Conservation (phyloP, 2,329 filamentous ascomycete species). For the Simplicillium sp. region DNA sequence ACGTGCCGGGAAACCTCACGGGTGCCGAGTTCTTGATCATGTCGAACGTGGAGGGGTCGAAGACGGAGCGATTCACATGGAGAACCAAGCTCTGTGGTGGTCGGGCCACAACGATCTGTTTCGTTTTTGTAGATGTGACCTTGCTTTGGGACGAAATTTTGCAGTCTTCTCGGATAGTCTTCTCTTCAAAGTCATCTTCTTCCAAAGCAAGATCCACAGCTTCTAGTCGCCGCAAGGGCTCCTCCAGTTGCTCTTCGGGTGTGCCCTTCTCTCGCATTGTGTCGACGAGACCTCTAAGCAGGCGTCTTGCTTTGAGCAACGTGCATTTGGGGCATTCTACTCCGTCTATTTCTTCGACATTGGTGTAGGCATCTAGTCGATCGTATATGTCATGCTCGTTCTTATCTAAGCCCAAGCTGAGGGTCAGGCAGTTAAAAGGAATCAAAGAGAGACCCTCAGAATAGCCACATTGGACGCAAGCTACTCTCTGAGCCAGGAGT, state of each 20-base stretch:
- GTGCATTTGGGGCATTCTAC: slow-evolving; percentile 92
- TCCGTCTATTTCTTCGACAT: slow-evolving; percentile 75
- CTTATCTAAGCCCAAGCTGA: slow-evolving; percentile 61
- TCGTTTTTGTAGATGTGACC: slow-evolving; percentile 74
- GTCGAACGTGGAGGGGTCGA: slow-evolving; percentile 71
- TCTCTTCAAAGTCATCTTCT: slow-evolving; percentile 70
- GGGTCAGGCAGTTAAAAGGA: slow-evolving; percentile 86
- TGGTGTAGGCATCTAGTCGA: slow-evolving; percentile 75
- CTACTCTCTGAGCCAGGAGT: slow-evolving; percentile 76
- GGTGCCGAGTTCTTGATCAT: slow-evolving; percentile 76
- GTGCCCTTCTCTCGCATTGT: slow-evolving; percentile 22
- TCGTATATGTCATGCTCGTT: slow-evolving; percentile 62
- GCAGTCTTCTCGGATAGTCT: slow-evolving; percentile 52
- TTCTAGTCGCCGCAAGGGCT: slow-evolving; percentile 46
- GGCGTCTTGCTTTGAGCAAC: slow-evolving; percentile 46
- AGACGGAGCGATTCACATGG: slow-evolving; percentile 87
- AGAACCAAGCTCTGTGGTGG: slow-evolving; percentile 73
- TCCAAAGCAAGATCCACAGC: slow-evolving; percentile 64
- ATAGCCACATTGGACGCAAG: slow-evolving; percentile 76
- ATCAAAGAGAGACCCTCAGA: slow-evolving; percentile 84
- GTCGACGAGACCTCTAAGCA: slow-evolving; percentile 38
- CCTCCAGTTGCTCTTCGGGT: slow-evolving; percentile 40
- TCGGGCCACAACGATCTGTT: slow-evolving; percentile 77
- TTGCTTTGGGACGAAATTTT: slow-evolving; percentile 58
- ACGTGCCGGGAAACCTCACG: slow-evolving; percentile 62